Evolutionary conservation across 2,329 filamentous ascomycete species (phyloP), one percentile per base, ranked within the genome.

Genomic region (Xylariomycetidae sp.): DNA sequence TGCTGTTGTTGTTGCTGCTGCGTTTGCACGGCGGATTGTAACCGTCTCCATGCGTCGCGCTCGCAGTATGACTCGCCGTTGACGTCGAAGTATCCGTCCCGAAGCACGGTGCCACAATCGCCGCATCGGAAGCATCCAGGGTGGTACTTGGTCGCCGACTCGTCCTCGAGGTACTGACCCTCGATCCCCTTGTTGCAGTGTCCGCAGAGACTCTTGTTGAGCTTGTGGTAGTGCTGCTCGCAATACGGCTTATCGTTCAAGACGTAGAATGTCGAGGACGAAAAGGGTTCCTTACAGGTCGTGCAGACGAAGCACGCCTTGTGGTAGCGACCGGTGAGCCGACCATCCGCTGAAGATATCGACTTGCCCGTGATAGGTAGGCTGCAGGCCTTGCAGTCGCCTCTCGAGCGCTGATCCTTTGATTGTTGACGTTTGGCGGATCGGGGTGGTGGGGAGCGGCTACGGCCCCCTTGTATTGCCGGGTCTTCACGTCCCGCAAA

Each of bases 251-350:
- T 73, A 61, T 98, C 88, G 44, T 84, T 66, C 39, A 88, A 76
- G 9, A 98, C 89, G 57, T 98, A 98, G 51, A 97, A 97, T 38
- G 92, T 88, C 2, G 87, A 77, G 0, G 88, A 94, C 14, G 80
- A 70, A 54, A 97, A 98, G 1, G 88, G 82, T 34, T 80, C 73
- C 9, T 70, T 69, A 65, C 92, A 98, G 2, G 84, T 88, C 4
- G 79, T 77, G 70, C 92, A 98, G 9, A 90, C 85, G 56, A 98
- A 97, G 59, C 90, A 98, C 4, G 83, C 76, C 59, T 94, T 94
- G 69, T 98, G 92, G 59, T 95, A 98, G 43, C 88, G 82, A 8
- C 92, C 92, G 1, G 87, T 94, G 16, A 98, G 69, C 16, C 89
- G 82, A 12, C 92, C 92, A 50, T 96, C 92, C 1, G 88, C 88